These are phyloP conservation scores for Colletotrichum sp. DNA, from an alignment of 2,329 filamentous ascomycete species.

Conservation along the genomic window DNA sequence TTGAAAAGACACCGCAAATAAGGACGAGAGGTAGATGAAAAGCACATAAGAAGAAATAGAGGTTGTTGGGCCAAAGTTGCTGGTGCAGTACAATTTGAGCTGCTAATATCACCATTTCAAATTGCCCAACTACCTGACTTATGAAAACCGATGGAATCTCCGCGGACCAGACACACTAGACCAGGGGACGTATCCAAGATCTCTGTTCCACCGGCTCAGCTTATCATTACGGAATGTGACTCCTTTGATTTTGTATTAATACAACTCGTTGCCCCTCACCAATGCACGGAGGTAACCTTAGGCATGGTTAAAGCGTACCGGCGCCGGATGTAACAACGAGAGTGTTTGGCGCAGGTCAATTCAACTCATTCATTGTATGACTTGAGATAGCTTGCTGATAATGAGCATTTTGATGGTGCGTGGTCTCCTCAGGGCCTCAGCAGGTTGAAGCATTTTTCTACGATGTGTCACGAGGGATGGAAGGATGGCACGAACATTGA, in stretches of 20 bases:
- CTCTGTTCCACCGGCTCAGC: background rate
- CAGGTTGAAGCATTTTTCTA: background rate
- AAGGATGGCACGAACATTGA: background rate
- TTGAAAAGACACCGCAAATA: background rate
- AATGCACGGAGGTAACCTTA: background rate
- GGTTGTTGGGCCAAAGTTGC: background rate
- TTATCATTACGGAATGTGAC: rapidly evolving
- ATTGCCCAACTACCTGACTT: background rate
- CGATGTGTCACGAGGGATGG: background rate
- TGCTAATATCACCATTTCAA: background rate
- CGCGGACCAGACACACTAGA: background rate
- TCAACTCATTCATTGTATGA: background rate
- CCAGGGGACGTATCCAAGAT: rapidly evolving
- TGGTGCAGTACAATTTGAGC: background rate
- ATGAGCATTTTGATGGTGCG: background rate
- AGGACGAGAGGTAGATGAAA: background rate
- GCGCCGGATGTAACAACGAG: background rate
- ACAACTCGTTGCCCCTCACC: background rate
- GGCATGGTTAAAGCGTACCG: background rate
- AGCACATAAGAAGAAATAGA: rapidly evolving
- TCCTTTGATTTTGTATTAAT: background rate
- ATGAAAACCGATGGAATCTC: rapidly evolving
- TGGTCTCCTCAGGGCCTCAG: background rate
- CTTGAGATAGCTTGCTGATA: background rate
- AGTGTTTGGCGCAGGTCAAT: background rate